Conservation (phyloP, 192 early-diverging fungal species). For the Helicostylum pulchrum region DNA sequence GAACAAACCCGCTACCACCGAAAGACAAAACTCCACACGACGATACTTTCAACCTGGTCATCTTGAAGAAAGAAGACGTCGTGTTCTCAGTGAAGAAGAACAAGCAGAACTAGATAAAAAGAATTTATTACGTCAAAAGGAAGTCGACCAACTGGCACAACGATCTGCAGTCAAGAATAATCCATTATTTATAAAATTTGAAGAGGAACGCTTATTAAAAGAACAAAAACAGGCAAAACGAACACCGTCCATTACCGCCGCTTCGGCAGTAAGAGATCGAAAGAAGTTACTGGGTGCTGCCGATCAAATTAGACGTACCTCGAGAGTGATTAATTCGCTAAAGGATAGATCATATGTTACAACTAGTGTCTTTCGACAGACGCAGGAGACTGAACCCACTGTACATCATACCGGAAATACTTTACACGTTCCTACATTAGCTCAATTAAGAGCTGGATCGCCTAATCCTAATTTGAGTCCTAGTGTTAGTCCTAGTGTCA, state of each 20-base stretch:
- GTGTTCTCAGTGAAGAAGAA: conserved; percentile 22
- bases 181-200: conserved; percentile 23
- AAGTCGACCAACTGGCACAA: conserved; percentile 17
- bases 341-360: conserved; percentile 21
- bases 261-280: not conserved
- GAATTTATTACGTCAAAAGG: conserved; percentile 15
- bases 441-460: not conserved
- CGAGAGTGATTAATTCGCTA: conserved; percentile 15
- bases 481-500: too few relatives aligned
- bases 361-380: conserved; percentile 22
- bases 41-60: conserved; percentile 22
- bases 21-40: conserved; percentile 19
- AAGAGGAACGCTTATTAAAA: not conserved
- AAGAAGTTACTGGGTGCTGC: conserved; percentile 4
- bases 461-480: not conserved
- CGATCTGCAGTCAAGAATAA: conserved; percentile 30
- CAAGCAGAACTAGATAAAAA: conserved; percentile 14
- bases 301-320: conserved; percentile 11
- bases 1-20: not conserved
- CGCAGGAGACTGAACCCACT: not conserved
- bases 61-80: conserved; percentile 15
- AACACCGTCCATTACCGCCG: not conserved
- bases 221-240: not conserved
- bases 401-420: not conserved
- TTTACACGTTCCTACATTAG: conserved; percentile 11